Evolutionary conservation across 768 basidiomycete species (phyloP).

Genomic region (Psilocybe subaeruginosa): DNA sequence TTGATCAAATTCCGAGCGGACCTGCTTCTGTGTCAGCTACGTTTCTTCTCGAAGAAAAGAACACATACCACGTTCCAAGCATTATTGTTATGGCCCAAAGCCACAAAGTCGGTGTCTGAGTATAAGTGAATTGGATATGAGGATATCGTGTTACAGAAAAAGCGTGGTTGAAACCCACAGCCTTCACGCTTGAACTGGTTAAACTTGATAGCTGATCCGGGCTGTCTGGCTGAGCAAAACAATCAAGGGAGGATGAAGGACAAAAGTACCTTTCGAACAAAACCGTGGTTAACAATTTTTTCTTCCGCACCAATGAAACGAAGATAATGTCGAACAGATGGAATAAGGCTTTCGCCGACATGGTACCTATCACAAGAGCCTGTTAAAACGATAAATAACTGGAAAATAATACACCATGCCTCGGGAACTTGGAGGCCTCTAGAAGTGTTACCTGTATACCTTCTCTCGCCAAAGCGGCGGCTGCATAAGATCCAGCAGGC

Average conservation of each 20-base stretch:
- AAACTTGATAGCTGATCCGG: slow-evolving; percentile 66
- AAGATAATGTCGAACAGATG: slow-evolving; percentile 61
- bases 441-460: slow-evolving; percentile 56
- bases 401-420: slow-evolving; percentile 27
- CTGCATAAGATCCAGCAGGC: slow-evolving; percentile 61
- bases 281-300: slow-evolving; percentile 50
- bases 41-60: not conserved
- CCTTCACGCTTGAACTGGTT: slow-evolving; percentile 69
- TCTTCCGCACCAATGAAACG: slow-evolving; percentile 62
- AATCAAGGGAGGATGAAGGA: not conserved
- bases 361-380: slow-evolving; percentile 45
- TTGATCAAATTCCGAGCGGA: slow-evolving; percentile 65
- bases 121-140: not conserved
- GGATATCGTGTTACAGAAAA: not conserved
- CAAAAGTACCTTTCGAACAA: slow-evolving; percentile 47
- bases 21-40: slow-evolving; percentile 28
- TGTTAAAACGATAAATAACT: not conserved
- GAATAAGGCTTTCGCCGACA: slow-evolving; percentile 63
- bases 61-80: slow-evolving; percentile 63
- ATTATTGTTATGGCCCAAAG: slow-evolving; percentile 54
- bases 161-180: slow-evolving; percentile 39
- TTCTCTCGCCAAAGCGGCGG: slow-evolving; percentile 57
- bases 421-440: slow-evolving; percentile 58
- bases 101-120: slow-evolving; percentile 63
- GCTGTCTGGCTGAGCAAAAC: slow-evolving; percentile 33